These are phyloP conservation scores for Spinacia oleracea DNA, from an alignment of 179 eudicot genomes.

Conservation along the genomic window DNA sequence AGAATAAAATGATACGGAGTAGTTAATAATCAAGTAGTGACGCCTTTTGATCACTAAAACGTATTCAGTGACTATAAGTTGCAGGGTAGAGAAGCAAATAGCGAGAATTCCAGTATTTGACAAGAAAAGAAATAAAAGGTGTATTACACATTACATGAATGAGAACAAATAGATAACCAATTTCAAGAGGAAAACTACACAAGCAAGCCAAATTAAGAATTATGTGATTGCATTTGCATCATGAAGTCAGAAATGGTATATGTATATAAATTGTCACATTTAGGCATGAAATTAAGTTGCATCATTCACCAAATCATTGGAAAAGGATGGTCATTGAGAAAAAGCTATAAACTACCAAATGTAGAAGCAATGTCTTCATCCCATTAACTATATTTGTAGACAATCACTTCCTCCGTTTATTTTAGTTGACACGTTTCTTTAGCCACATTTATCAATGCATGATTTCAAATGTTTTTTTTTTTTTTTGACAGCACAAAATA, in stretches of 20 bases:
- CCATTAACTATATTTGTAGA: neutral
- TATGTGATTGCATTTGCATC: neutral
- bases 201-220: slow-evolving; percentile 5
- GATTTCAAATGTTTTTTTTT: too few species aligned
- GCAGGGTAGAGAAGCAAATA: neutral
- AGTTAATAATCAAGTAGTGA: neutral
- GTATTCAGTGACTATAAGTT: neutral
- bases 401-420: too few species aligned
- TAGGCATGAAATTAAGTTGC: slow-evolving; percentile 1
- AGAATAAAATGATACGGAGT: neutral
- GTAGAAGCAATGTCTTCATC: slow-evolving; percentile 23
- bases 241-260: neutral
- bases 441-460: too few species aligned
- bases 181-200: neutral
- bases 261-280: neutral
- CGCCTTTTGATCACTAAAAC: neutral
- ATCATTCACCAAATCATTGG: slow-evolving; percentile 1
- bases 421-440: too few species aligned
- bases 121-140: neutral
- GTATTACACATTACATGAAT: neutral
- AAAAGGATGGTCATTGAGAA: slow-evolving; percentile 1
- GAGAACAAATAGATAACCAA: neutral
- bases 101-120: neutral
- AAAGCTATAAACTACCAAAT: neutral
- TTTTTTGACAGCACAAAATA: too few species aligned